These are phyloP conservation scores for Xylaria sp. DNA, from an alignment of 2,329 filamentous ascomycete genomes.

Conservation along the genomic window DNA sequence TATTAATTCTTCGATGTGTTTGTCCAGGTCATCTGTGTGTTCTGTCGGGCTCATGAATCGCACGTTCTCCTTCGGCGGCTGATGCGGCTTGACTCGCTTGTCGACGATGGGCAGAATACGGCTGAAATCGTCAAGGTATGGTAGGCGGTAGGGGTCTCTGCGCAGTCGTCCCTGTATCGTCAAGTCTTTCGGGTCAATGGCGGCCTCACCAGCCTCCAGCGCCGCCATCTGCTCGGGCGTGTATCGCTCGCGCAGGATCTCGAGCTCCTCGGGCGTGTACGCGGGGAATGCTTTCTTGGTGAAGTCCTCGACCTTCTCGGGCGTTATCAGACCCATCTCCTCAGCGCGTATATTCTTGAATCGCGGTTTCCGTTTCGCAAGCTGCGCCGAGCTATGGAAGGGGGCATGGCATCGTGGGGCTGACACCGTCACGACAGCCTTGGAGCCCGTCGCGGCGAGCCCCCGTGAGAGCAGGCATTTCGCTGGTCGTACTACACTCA, in stretches of 20 bases:
- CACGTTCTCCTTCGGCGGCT: slow-evolving; percentile 50
- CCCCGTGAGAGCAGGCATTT: slow-evolving; percentile 49
- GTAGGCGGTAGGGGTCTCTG: slow-evolving; percentile 64
- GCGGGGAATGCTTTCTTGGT: slow-evolving; percentile 49
- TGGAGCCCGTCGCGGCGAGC: slow-evolving; percentile 34
- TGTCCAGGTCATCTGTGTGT: slow-evolving; percentile 52
- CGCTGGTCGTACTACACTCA: slow-evolving; percentile 52
- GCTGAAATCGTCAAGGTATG: slow-evolving; percentile 79
- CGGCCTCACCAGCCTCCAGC: slow-evolving; percentile 72
- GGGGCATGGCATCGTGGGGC: slow-evolving; percentile 34
- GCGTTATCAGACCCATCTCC: slow-evolving; percentile 46
- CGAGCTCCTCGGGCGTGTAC: slow-evolving; percentile 63
- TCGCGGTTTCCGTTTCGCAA: slow-evolving; percentile 42
- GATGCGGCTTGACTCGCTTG: slow-evolving; percentile 50
- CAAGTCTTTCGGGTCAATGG: slow-evolving; percentile 70
- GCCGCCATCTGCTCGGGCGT: slow-evolving; percentile 75
- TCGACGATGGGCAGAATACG: slow-evolving; percentile 74
- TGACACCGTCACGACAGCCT: slow-evolving; percentile 15
- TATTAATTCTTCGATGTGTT: slow-evolving; percentile 40
- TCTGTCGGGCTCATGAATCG: slow-evolving; percentile 59
- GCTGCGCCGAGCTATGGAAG: slow-evolving; percentile 49
- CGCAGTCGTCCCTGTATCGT: slow-evolving; percentile 66
- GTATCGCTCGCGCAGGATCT: slow-evolving; percentile 61
- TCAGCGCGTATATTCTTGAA: slow-evolving; percentile 50
- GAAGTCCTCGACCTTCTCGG: slow-evolving; percentile 41